Percentiles rank a stretch among this genome's conserved stretches.
phyloP scores from a whole-genome alignment of 2,329 filamentous ascomycete species.

The Rutstroemia sp. region DNA sequence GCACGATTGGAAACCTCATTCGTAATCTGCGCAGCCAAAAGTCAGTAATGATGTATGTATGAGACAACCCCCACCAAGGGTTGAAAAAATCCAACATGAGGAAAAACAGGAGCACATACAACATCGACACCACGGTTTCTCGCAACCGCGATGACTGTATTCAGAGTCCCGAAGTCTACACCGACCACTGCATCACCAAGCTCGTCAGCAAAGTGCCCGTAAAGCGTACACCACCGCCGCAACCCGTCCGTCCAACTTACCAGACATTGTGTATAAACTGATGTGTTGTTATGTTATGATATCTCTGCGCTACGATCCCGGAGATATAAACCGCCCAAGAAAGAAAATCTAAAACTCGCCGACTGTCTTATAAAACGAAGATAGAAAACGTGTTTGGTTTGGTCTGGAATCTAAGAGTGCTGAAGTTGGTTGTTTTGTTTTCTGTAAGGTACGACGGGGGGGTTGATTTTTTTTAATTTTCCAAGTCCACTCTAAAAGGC shows the following conservation, averaged over 20 bases:
- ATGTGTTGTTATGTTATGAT: background rate
- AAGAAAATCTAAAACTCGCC: background rate
- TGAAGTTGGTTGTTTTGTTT: background rate
- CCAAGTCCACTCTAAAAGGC: slow-evolving; percentile 1
- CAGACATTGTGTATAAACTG: background rate
- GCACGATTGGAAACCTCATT: slow-evolving; percentile 99
- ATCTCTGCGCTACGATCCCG: background rate
- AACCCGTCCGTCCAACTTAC: background rate
- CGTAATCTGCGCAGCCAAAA: slow-evolving; percentile 59
- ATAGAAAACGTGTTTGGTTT: background rate
- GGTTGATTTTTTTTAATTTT: background rate
- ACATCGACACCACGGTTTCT: slow-evolving; percentile 99
- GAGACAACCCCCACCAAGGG: slow-evolving; percentile 9
- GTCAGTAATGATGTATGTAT: slow-evolving; percentile 21
- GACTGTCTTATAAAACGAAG: too few species aligned
- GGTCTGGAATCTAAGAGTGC: background rate
- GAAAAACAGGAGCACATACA: slow-evolving; percentile 51
- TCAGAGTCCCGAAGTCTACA: slow-evolving; percentile 84
- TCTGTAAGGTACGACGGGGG: background rate
- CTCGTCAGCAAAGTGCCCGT: background rate
- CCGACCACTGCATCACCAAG: slow-evolving; percentile 24
- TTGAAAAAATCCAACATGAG: background rate
- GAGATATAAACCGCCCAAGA: too few species aligned
- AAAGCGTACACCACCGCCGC: background rate
- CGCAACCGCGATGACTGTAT: slow-evolving; percentile 95